These are phyloP conservation scores for Drechmeria coniospora DNA, from an alignment of 2,329 filamentous ascomycete genomes.

Conservation along the genomic window DNA sequence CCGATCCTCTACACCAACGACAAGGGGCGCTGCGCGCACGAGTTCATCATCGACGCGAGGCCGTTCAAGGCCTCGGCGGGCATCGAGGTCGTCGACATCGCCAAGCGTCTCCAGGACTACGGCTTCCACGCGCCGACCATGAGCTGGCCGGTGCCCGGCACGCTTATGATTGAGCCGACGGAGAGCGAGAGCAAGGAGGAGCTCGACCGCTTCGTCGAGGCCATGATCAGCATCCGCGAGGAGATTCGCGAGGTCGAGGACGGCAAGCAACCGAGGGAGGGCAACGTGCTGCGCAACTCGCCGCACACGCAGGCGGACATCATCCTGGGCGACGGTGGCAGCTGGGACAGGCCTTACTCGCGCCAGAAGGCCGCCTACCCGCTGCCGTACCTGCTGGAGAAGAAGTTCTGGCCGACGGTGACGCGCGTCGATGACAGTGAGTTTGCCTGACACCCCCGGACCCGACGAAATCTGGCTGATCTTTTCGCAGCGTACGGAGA, in stretches of 20 bases:
- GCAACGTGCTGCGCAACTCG: conserved; percentile 77
- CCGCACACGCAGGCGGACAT: conserved; percentile 78
- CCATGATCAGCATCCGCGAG: conserved; percentile 68
- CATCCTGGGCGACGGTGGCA: conserved; percentile 36
- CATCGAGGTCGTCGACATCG: conserved; percentile 85
- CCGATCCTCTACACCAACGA: conserved; percentile 86
- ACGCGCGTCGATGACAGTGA: conserved; percentile 76
- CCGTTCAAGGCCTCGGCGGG: conserved; percentile 71
- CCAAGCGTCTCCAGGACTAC: conserved; percentile 92
- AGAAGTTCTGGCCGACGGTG: conserved; percentile 94
- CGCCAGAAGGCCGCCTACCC: conserved; percentile 80
- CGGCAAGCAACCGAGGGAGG: conserved; percentile 56
- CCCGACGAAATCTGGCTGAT: conserved; percentile 2
- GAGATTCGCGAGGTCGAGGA: conserved; percentile 78
- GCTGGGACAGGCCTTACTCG: conserved; percentile 73
- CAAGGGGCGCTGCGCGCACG: conserved; percentile 79
- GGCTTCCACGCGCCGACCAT: conserved; percentile 96
- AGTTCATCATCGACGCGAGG: conserved; percentile 87
- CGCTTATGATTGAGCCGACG: conserved; percentile 95
- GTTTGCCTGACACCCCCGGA: conserved; percentile 15
- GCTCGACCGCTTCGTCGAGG: conserved; percentile 84
- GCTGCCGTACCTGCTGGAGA: conserved; percentile 66
- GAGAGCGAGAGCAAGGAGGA: conserved; percentile 87
- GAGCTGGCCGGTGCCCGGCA: conserved; percentile 91
- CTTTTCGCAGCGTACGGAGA: conserved; percentile 62